Evolutionary conservation across 2,329 filamentous ascomycete genomes (phyloP), one percentile per base, ranked within the genome.

Genomic region (Didymella lethalis): DNA sequence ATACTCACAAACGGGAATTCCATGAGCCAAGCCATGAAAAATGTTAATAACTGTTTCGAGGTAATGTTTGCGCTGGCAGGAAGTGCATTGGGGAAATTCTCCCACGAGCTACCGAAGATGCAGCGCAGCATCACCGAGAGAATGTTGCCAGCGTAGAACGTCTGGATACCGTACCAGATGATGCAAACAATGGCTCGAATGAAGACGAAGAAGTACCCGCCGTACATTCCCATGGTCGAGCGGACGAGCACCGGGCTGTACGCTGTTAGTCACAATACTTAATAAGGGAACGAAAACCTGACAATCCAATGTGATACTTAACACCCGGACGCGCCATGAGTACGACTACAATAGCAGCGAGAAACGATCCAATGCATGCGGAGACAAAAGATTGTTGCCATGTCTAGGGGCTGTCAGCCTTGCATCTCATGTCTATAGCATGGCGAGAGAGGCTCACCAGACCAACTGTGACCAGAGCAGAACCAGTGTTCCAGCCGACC

Each of bases 121-220:
- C 75, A 76, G 20, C 77, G 72, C 11, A 81, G 65, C 41, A 76
- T 70, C 2, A 79, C 74, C 7, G 70, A 70, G 47, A 77, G 65
- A 20, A 79, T 59, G 34, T 76, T 70, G 1, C 64, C 67, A 3
- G 64, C 66, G 36, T 69, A 69, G 44, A 66, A 68, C 2, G 69
- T 60, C 48, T 69, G 67, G 20, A 70, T 69, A 5, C 76, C 76
- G 52, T 77, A 78, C 67, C 78, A 80, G 54, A 79, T 76, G 32
- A 77, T 69, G 12, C 73, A 75, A 2, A 79, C 76, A 0, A 75
- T 63, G 7, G 72, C 72, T 38, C 74, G 61, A 26, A 76, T 75
- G 60, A 78, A 74, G 38, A 80, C 69, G 63, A 81, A 80, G 28
- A 77, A 76, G 54, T 75, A 74, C 1, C 75, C 74, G 16, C 77